These are phyloP conservation scores for Geotrichum klebahnii DNA, from an alignment of 1,139 yeast species.

Conservation along the genomic window DNA sequence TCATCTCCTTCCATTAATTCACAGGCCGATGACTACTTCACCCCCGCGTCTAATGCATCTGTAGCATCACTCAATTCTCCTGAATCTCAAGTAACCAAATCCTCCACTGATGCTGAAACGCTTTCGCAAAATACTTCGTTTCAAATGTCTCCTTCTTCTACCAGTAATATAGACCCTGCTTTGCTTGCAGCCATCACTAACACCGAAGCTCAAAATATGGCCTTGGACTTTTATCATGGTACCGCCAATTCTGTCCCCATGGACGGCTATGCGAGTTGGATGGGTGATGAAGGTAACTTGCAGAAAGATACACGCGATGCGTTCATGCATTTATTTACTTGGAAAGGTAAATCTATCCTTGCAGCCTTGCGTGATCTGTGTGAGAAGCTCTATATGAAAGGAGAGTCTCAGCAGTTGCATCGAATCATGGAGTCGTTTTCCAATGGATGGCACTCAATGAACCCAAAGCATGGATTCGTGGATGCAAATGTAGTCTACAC, in stretches of 20 bases:
- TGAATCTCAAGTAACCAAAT: constrained; percentile 1
- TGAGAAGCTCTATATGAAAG: constrained; percentile 62
- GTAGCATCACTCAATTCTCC: constrained; percentile 4
- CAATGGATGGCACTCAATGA: constrained; percentile 56
- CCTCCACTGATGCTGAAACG: constrained; percentile 1
- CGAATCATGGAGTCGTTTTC: constrained; percentile 67
- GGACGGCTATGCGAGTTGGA: constrained; percentile 36
- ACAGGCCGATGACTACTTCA: constrained; percentile 12
- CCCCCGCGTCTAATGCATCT: constrained; percentile 10
- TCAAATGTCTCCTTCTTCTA: background rate
- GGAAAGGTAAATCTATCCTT: constrained; percentile 37
- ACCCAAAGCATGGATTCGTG: constrained; percentile 46
- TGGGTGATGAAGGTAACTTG: constrained; percentile 31
- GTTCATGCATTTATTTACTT: constrained; percentile 36
- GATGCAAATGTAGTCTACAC: constrained; percentile 67
- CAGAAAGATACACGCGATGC: constrained; percentile 27
- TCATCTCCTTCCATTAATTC: constrained; percentile 10
- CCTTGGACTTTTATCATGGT: constrained; percentile 30
- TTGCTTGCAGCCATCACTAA: constrained; percentile 4
- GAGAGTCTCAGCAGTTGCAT: constrained; percentile 80
- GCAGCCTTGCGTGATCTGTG: constrained; percentile 59
- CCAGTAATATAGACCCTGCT: constrained; percentile 7
- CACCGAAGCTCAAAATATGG: constrained; percentile 22
- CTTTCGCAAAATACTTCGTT: background rate
- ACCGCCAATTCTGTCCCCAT: constrained; percentile 26